Base-by-base conservation (phyloP, 2,329 filamentous ascomycete species). In the Monilinia vaccinii-corymbosi region DNA sequence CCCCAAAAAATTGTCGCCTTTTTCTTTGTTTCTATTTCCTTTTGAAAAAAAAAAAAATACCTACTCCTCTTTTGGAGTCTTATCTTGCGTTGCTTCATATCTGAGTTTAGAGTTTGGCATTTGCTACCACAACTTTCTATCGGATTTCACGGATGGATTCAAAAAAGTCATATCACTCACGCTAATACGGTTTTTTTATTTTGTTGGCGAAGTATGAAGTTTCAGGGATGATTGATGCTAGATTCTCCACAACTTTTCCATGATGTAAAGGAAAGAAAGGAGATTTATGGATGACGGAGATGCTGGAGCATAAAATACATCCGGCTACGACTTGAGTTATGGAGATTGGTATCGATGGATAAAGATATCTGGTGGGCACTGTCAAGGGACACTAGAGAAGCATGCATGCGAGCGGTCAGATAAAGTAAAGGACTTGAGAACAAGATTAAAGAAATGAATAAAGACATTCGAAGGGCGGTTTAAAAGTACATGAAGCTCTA, bases 271-370 rank as follows among this genome's bases (percentile, higher is more conserved):
- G 49, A 45, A 59, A 53, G 38, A 58, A 52, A 42, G 46, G 46
- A 44, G 57, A 55, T 56, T 56, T 46, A 56, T 56, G 40, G 42
- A 56, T 56, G 32, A 14, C 18, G 55, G 52, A 46, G 52, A 45
- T 49, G 51, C 51, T 56, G 40, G 42, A 42, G 50, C 58, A 56
- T 56, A 60, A 38, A 50, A 60, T 60, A 56, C 58, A 60, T 56
- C 42, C 51, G 58, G 42, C 58, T 56, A 60, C 50, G 58, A 56
- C 50, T 31, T 40, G 23, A 40, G 55, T 55, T 55, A 55, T 18
- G 51, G 28, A 55, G 51, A 55, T 49, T 57, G 55, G 34, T 57
- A 38, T 57, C 46, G 51, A 45, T 44, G 51, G 38, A 55, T 55
- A 55, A 32, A 55, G 51, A 55, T 55, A 45, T 55, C 51, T 44